Conservation (phyloP, 2,329 filamentous ascomycete genomes). For the Pseudogymnoascus sp. region DNA sequence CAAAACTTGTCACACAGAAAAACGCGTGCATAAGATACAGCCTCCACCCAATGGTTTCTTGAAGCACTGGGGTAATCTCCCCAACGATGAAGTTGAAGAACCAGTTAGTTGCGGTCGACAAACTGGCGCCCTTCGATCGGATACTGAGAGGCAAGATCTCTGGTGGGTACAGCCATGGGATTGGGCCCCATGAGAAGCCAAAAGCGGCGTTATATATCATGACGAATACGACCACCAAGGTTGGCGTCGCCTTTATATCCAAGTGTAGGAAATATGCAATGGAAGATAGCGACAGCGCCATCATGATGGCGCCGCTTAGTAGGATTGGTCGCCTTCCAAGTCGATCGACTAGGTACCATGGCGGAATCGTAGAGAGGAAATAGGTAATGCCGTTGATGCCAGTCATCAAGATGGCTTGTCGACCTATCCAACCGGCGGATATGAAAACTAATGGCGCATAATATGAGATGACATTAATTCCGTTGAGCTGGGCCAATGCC, state of each 20-base stretch:
- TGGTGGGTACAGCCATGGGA: constrained; percentile 97
- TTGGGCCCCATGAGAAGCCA: constrained; percentile 94
- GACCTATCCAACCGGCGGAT: constrained; percentile 89
- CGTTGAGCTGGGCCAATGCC: constrained; percentile 90
- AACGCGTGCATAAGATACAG: constrained; percentile 94
- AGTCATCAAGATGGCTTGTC: constrained; percentile 90
- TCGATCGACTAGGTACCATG: constrained; percentile 92
- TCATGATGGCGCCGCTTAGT: constrained; percentile 79
- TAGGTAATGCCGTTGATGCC: constrained; percentile 93
- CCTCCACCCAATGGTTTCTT: constrained; percentile 88
- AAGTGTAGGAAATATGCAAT: constrained; percentile 96
- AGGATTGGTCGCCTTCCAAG: constrained; percentile 87
- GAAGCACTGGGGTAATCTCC: constrained; percentile 86
- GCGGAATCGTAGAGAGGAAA: constrained; percentile 82
- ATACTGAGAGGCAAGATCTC: constrained; percentile 97
- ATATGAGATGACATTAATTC: constrained; percentile 99
- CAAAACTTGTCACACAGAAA: constrained; percentile 91
- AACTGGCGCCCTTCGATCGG: constrained; percentile 89
- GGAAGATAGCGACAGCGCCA: constrained; percentile 77
- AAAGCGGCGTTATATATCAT: constrained; percentile 99
- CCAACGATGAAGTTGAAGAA: constrained; percentile 97
- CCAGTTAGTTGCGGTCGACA: constrained; percentile 97
- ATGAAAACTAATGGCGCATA: constrained; percentile 91
- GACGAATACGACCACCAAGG: constrained; percentile 84
- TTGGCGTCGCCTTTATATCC: constrained; percentile 69